phyloP scores from a whole-genome alignment of 768 basidiomycete genomes.

The Russula foetens region DNA sequence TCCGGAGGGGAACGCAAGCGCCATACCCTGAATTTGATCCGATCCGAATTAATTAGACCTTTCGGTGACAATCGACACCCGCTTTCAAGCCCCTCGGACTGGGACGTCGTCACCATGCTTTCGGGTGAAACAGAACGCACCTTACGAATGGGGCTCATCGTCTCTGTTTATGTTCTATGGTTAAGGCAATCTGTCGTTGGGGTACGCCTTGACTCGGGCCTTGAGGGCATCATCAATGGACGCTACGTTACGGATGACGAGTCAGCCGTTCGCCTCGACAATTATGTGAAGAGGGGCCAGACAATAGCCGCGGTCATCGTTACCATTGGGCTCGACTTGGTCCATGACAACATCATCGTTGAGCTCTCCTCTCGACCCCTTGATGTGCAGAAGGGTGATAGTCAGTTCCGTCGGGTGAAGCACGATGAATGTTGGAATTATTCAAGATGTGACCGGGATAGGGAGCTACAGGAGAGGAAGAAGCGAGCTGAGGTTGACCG shows the following conservation, averaged over 20 bases:
- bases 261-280: conserved; percentile 27
- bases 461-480: conserved; percentile 68
- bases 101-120: conserved; percentile 91
- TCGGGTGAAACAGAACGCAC: conserved; percentile 84
- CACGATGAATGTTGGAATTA: conserved; percentile 60
- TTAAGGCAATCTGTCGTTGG: conserved; percentile 42
- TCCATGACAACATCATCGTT: conserved; percentile 56
- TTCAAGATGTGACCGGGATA: conserved; percentile 54
- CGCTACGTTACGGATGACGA: conserved; percentile 55
- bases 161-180: conserved; percentile 65
- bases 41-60: conserved; percentile 73
- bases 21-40: conserved; percentile 82
- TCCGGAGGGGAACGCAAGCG: conserved; percentile 82
- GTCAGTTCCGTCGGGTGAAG: conserved; percentile 48
- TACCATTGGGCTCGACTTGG: conserved; percentile 53
- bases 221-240: conserved; percentile 70
- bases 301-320: conserved; percentile 74
- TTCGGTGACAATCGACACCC: conserved; percentile 65
- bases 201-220: conserved; percentile 85
- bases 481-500: conserved; percentile 78
- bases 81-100: conserved; percentile 56
- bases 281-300: conserved; percentile 67
- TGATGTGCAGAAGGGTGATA: conserved; percentile 58
- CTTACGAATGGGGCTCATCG: conserved; percentile 68
- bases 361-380: conserved; percentile 62